Evolutionary conservation across 768 basidiomycete species (phyloP).

Genomic region (Lyophyllum decastes): DNA sequence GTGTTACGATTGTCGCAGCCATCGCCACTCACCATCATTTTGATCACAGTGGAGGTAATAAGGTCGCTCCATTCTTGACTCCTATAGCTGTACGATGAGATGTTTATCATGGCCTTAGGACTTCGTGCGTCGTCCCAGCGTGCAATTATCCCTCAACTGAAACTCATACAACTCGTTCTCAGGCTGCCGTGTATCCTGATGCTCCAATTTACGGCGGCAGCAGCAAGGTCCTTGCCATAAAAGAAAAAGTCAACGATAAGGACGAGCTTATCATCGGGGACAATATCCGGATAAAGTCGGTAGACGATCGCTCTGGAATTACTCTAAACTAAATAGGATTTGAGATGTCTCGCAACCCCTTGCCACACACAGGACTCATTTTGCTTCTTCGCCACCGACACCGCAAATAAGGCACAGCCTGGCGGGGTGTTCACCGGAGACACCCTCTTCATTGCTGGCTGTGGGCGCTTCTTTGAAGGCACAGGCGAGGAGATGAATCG

Average conservation of each 20-base stretch:
- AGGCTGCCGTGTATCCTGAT: conserved; percentile 45
- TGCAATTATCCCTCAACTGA: neutral
- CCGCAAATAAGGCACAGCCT: conserved; percentile 46
- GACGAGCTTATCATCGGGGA: conserved; percentile 78
- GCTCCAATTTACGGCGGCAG: conserved; percentile 83
- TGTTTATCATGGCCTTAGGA: conserved; percentile 31
- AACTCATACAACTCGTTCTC: conserved; percentile 7
- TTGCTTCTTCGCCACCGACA: conserved; percentile 77
- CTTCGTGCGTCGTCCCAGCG: conserved; percentile 44
- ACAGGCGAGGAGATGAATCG: conserved; percentile 77
- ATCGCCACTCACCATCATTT: conserved; percentile 93
- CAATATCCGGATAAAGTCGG: conserved; percentile 58
- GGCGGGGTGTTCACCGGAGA: conserved; percentile 94
- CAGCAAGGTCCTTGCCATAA: conserved; percentile 61
- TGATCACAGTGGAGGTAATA: conserved; percentile 89
- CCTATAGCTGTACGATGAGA: neutral
- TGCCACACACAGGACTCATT: conserved; percentile 98
- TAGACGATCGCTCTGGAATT: neutral
- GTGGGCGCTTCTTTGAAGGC: conserved; percentile 95
- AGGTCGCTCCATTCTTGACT: conserved; percentile 41
- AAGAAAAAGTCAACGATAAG: conserved; percentile 76
- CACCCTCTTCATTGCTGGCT: conserved; percentile 86
- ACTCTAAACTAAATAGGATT: conserved; percentile 6
- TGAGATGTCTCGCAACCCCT: conserved; percentile 81
- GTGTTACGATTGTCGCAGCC: conserved; percentile 65